Evolutionary conservation across 2,329 filamentous ascomycete species (phyloP).

Genomic region (Emericellopsis atlantica): DNA sequence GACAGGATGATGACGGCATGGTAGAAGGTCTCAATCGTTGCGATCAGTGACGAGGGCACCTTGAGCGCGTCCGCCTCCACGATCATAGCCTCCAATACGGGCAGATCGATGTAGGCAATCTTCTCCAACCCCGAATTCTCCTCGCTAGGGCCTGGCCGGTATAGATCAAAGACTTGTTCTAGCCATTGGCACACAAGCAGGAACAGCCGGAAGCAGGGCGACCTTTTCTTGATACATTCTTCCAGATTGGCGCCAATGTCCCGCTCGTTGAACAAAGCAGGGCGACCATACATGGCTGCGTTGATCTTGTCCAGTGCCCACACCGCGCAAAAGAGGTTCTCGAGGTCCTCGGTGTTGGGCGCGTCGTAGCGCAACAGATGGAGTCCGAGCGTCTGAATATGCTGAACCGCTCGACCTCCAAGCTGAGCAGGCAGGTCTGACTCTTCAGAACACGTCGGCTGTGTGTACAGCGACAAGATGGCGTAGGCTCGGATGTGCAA

Average conservation of each 20-base stretch:
- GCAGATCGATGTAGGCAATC: constrained; percentile 36
- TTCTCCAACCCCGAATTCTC: constrained; percentile 26
- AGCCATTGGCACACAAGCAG: constrained; percentile 40
- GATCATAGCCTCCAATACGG: constrained; percentile 44
- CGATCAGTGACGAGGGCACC: constrained; percentile 33
- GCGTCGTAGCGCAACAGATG: constrained; percentile 33
- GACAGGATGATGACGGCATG: constrained; percentile 52
- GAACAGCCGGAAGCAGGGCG: constrained; percentile 43
- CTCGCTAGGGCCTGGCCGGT: constrained; percentile 37
- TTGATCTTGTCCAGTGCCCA: constrained; percentile 51
- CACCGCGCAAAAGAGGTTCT: constrained; percentile 42
- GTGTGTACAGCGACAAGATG: constrained; percentile 46
- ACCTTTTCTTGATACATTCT: constrained; percentile 34
- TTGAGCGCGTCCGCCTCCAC: constrained; percentile 38
- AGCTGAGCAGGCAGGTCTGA: constrained; percentile 41
- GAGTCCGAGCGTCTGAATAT: constrained; percentile 41
- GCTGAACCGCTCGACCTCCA: constrained; percentile 40
- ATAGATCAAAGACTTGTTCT: constrained; percentile 46
- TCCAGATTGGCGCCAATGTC: constrained; percentile 43
- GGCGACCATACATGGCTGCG: constrained; percentile 45
- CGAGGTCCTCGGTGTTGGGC: constrained; percentile 26
- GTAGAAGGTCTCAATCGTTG: constrained; percentile 50
- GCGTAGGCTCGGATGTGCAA: constrained; percentile 40
- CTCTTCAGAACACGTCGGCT: constrained; percentile 39
- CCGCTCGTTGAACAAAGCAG: constrained; percentile 46